phyloP scores from a whole-genome alignment of 2,329 filamentous ascomycete genomes.

The Corniculantispora saksenae region DNA sequence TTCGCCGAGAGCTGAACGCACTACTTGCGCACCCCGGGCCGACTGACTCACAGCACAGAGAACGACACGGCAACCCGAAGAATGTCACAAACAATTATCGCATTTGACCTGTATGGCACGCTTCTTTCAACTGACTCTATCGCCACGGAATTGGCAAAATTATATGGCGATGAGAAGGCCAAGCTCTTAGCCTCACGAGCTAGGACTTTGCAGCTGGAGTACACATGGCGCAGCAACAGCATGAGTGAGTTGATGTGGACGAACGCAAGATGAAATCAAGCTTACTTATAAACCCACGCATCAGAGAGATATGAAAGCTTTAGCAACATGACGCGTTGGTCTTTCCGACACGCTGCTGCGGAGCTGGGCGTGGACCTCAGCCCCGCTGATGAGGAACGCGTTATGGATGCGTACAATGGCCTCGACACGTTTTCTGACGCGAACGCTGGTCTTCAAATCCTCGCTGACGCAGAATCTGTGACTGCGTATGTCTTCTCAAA shows the following conservation, averaged over 20 bases:
- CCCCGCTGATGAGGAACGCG: conserved; percentile 41
- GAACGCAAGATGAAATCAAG: background rate
- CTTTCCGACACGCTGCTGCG: conserved; percentile 64
- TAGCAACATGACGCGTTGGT: conserved; percentile 59
- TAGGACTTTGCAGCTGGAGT: conserved; percentile 73
- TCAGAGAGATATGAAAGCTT: conserved; percentile 56
- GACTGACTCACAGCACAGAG: conserved; percentile 11
- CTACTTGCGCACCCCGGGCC: background rate
- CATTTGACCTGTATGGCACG: conserved; percentile 77
- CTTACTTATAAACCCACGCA: background rate
- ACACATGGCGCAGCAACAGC: conserved; percentile 74
- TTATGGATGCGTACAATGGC: conserved; percentile 66
- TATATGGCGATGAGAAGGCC: conserved; percentile 61
- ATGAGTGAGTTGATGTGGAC: conserved; percentile 59
- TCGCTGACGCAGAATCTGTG: conserved; percentile 44
- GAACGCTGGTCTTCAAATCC: conserved; percentile 47
- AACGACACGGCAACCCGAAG: background rate
- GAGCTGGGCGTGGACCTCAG: conserved; percentile 53
- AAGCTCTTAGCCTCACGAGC: conserved; percentile 60
- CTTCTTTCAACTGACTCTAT: conserved; percentile 73
- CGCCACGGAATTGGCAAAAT: conserved; percentile 54
- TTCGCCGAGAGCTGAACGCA: background rate
- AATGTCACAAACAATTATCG: conserved; percentile 51
- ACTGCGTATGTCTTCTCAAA: conserved; percentile 70
- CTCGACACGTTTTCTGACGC: conserved; percentile 68